Evolutionary conservation across 495 filamentous ascomycete species (phyloP).

Genomic region (Xylaria telfairii): DNA sequence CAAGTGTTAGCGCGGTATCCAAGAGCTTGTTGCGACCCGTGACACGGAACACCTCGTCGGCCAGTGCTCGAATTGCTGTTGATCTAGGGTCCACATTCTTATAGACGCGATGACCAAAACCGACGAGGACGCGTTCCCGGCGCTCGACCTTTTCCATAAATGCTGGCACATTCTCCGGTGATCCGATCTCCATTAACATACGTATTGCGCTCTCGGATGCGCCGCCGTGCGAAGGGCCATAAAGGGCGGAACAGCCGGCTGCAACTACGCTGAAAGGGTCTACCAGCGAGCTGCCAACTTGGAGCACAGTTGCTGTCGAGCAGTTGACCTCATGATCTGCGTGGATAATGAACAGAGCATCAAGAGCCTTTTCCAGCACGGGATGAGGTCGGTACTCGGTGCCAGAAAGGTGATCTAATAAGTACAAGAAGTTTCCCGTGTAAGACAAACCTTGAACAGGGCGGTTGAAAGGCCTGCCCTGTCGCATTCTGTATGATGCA

Average conservation of each 20-base stretch:
- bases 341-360: constrained; percentile 50
- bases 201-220: constrained; percentile 63
- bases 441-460: constrained; percentile 45
- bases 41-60: constrained; percentile 49
- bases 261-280: constrained; percentile 56
- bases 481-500: constrained; percentile 47
- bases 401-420: constrained; percentile 50
- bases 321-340: constrained; percentile 61
- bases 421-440: constrained; percentile 53
- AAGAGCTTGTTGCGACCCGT: constrained; percentile 49
- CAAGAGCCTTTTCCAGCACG: constrained; percentile 43
- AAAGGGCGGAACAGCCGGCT: constrained; percentile 51
- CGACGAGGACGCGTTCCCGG: constrained; percentile 57
- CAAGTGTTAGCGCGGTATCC: constrained; percentile 55
- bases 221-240: constrained; percentile 63
- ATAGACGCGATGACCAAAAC: constrained; percentile 63
- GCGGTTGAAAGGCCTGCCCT: constrained; percentile 44
- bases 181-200: constrained; percentile 52
- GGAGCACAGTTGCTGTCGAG: constrained; percentile 58
- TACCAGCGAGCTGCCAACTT: constrained; percentile 53
- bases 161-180: constrained; percentile 49
- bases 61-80: constrained; percentile 51
- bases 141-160: constrained; percentile 57
- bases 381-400: constrained; percentile 43
- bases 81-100: constrained; percentile 58